Evolutionary conservation across 2,329 filamentous ascomycete genomes (phyloP).

Genomic region (Sarocladium kiliense): DNA sequence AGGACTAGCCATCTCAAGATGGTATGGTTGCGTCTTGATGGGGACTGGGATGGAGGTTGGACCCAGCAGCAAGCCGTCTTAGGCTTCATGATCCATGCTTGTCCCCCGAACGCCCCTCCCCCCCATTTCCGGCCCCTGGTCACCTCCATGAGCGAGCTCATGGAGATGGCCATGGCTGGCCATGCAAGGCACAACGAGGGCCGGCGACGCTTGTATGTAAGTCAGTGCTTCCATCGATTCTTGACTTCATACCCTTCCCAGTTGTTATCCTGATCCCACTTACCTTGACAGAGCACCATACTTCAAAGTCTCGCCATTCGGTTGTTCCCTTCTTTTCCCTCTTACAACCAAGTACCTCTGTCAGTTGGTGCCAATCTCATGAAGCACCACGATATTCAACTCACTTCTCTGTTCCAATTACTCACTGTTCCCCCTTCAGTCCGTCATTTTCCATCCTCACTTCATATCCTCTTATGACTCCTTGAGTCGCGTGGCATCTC

Average conservation of each 20-base stretch:
- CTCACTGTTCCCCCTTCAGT: too few relatives aligned
- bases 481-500: neutral
- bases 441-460: too few relatives aligned
- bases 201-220: neutral
- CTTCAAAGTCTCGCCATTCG: too few relatives aligned
- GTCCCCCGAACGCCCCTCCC: neutral
- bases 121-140: neutral
- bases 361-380: too few relatives aligned
- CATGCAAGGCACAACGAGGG: neutral
- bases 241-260: neutral
- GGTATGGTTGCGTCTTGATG: conserved; percentile 1
- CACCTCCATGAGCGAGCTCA: neutral
- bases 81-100: neutral
- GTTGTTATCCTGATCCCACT: neutral
- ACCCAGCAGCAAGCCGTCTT: neutral
- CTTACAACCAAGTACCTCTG: too few relatives aligned
- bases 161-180: neutral
- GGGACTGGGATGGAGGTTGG: neutral
- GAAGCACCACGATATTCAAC: too few relatives aligned
- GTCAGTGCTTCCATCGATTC: neutral
- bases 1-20: neutral
- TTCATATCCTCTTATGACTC: too few relatives aligned
- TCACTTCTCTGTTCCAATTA: too few relatives aligned
- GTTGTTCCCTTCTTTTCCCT: too few relatives aligned
- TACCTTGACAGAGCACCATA: neutral